Percentiles rank a stretch among this genome's conserved stretches.
These are phyloP conservation scores for Cyberlindnera euphorbiiphila DNA, from an alignment of 805 yeast species.

Conservation along the genomic window DNA sequence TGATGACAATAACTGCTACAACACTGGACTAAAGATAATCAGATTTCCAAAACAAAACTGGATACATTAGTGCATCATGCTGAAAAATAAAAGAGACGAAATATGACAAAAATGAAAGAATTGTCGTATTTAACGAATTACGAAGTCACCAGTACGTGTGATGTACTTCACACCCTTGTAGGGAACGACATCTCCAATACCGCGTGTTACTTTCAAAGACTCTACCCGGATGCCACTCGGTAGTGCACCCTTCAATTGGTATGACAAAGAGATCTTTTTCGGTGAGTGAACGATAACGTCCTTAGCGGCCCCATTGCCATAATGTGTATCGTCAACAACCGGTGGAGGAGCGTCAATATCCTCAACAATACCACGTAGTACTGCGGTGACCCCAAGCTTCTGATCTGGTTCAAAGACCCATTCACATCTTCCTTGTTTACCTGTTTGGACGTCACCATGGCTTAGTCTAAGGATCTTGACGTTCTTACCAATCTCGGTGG, in stretches of 20 bases:
- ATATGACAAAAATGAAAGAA: no score
- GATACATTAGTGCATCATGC: background rate
- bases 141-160: constrained; percentile 57
- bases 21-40: no score
- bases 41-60: no score
- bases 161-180: constrained; percentile 88
- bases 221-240: constrained; percentile 76
- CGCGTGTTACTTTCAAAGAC: constrained; percentile 55
- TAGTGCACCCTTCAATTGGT: constrained; percentile 60
- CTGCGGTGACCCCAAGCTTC: constrained; percentile 62
- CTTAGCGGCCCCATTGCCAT: background rate
- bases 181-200: constrained; percentile 65
- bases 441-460: constrained; percentile 68
- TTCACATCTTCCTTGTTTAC: constrained; percentile 48
- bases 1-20: no score
- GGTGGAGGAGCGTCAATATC: constrained; percentile 21
- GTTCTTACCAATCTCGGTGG: constrained; percentile 26
- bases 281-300: constrained; percentile 31
- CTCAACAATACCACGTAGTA: constrained; percentile 57
- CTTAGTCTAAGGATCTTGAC: constrained; percentile 62
- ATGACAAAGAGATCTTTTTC: constrained; percentile 45
- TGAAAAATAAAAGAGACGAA: background rate
- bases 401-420: constrained; percentile 65
- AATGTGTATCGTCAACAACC: no score
- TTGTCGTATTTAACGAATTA: constrained; percentile 20